Evolutionary conservation across 2,329 filamentous ascomycete genomes (phyloP).

Genomic region (Colletotrichum gigasporum): DNA sequence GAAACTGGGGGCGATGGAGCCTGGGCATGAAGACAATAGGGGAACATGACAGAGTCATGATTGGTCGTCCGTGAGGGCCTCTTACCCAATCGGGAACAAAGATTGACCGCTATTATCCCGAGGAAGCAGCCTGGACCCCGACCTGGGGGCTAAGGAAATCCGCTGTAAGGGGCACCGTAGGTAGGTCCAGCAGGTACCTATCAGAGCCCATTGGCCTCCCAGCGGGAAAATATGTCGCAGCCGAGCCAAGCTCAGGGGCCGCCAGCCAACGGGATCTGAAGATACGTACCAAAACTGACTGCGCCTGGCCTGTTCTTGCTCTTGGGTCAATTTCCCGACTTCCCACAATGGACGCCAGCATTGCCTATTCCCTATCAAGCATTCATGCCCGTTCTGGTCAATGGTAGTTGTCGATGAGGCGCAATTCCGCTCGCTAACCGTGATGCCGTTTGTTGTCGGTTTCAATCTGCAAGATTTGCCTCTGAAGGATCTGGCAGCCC

Average conservation of each 20-base stretch:
- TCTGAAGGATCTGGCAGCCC: not conserved
- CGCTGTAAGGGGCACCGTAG: no score
- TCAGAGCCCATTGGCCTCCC: no score
- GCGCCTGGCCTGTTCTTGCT: not conserved
- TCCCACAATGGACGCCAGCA: not conserved
- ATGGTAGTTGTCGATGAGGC: not conserved
- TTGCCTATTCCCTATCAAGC: not conserved
- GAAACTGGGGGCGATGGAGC: not conserved
- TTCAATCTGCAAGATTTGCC: not conserved
- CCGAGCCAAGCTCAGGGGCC: slow-evolving; percentile 11
- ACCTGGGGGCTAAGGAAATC: no score
- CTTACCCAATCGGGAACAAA: not conserved
- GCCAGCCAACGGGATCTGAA: not conserved
- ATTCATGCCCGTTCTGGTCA: slow-evolving; percentile 6
- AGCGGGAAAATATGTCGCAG: slow-evolving; percentile 18
- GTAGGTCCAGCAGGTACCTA: no score
- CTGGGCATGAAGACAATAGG: not conserved
- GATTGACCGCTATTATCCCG: not conserved
- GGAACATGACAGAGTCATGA: not conserved
- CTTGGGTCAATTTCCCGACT: slow-evolving; percentile 4
- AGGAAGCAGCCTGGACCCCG: no score
- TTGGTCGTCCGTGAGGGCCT: not conserved
- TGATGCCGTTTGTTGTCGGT: not conserved
- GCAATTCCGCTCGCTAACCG: not conserved
- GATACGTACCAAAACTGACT: not conserved